Evolutionary conservation across 257 asterid genomes (phyloP).

Genomic region (Ilex aquifolium): DNA sequence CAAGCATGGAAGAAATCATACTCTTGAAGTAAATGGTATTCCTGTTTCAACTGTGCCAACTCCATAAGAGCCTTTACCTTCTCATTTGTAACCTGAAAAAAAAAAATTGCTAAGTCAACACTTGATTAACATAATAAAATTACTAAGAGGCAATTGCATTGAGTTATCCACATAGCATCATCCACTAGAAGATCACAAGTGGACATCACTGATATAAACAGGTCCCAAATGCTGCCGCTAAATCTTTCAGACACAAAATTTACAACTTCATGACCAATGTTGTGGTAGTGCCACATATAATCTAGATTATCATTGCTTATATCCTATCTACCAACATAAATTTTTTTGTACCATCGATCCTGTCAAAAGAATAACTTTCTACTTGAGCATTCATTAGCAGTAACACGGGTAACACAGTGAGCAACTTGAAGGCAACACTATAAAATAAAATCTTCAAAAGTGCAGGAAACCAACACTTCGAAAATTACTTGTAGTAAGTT

Average conservation of each 20-base stretch:
- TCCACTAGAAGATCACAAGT: no score
- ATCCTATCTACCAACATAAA: background rate
- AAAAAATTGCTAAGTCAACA: constrained; percentile 7
- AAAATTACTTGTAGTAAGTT: constrained; percentile 68
- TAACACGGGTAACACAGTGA: background rate
- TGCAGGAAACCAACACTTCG: background rate
- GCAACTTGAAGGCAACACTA: background rate
- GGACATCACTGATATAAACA: background rate
- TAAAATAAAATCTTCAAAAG: background rate
- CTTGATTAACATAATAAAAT: constrained; percentile 1
- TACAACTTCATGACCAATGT: no score
- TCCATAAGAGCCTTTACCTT: constrained; percentile 94
- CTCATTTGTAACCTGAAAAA: constrained; percentile 79
- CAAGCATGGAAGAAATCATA: constrained; percentile 28
- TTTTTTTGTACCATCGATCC: background rate
- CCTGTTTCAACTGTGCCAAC: constrained; percentile 86
- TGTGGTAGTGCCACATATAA: no score
- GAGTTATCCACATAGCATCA: no score
- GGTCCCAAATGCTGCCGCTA: no score
- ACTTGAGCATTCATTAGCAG: background rate
- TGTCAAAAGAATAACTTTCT: no score
- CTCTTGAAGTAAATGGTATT: constrained; percentile 50
- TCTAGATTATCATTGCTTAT: no score
- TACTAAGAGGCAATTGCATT: background rate
- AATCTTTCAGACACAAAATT: no score